Conservation (phyloP, 495 filamentous ascomycete species). For the Mytilinidion resinicola region DNA sequence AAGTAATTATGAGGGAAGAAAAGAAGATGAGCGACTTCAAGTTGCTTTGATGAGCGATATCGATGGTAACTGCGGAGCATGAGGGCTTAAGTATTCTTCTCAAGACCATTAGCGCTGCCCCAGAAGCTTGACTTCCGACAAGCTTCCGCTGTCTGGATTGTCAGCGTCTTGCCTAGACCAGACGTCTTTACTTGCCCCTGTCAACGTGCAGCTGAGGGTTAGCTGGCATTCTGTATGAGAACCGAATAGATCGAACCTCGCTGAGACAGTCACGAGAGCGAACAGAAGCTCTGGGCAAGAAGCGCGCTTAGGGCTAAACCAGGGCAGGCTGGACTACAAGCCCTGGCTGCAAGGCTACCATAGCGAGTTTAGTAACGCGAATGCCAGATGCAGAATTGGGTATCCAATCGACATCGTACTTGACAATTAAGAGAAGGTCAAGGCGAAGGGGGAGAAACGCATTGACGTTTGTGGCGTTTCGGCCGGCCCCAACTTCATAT, state of each 20-base stretch:
- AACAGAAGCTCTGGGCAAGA: not conserved
- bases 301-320: not conserved
- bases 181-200: not conserved
- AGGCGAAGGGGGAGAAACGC: conserved; percentile 3
- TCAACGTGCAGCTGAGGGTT: not conserved
- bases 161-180: not conserved
- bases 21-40: not conserved
- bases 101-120: not conserved
- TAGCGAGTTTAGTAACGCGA: no score
- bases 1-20: not conserved
- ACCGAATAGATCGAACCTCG: not conserved
- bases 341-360: no score
- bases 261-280: not conserved
- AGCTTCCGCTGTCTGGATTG: not conserved
- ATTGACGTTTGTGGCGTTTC: conserved; percentile 24
- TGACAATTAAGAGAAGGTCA: not conserved
- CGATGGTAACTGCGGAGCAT: not conserved
- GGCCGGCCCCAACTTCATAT: conserved; percentile 2
- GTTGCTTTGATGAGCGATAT: not conserved
- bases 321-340: not conserved
- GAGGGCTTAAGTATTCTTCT: not conserved
- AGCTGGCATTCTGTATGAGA: not conserved
- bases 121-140: not conserved
- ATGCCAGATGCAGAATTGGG: no score
- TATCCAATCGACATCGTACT: not conserved